phyloP scores from a whole-genome alignment of 108 stramenopile genomes.

The Cylindrotheca fusiformis region DNA sequence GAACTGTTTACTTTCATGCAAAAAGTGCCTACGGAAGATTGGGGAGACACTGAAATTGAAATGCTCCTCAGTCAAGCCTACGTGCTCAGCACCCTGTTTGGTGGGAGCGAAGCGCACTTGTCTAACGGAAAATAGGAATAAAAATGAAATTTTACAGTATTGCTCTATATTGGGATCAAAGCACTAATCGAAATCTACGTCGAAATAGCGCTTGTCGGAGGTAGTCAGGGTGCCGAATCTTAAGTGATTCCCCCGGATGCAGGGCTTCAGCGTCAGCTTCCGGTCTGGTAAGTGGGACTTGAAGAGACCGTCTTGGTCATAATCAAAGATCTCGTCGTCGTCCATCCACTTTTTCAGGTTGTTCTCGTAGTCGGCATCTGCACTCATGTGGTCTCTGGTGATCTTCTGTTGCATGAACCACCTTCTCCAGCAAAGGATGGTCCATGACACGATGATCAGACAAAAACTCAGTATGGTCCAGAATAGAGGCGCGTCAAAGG shows the following conservation, averaged over 20 bases:
- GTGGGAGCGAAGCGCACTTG: slow-evolving; percentile 85
- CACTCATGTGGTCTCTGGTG: neutral
- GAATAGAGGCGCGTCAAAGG: too few species aligned
- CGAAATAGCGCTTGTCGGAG: neutral
- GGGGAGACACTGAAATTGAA: slow-evolving; percentile 85
- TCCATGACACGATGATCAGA: too few species aligned
- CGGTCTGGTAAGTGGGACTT: neutral
- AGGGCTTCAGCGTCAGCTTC: neutral
- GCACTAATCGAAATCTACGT: neutral
- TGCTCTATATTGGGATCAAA: too few species aligned
- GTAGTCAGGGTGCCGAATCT: neutral
- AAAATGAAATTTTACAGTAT: too few species aligned
- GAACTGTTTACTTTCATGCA: slow-evolving; percentile 96
- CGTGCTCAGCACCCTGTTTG: slow-evolving; percentile 85
- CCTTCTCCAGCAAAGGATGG: neutral
- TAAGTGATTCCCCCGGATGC: neutral
- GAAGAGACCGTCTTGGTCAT: neutral
- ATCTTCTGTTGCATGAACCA: neutral
- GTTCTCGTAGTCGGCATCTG: neutral
- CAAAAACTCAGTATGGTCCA: too few species aligned
- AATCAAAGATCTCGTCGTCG: neutral
- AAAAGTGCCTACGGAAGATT: slow-evolving; percentile 71
- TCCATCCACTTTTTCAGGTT: neutral
- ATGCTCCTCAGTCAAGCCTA: slow-evolving; percentile 81
- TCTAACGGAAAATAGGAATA: too few species aligned